Evolutionary conservation across 805 yeast genomes (phyloP).

Genomic region (Yamadazyma kitorensis): DNA sequence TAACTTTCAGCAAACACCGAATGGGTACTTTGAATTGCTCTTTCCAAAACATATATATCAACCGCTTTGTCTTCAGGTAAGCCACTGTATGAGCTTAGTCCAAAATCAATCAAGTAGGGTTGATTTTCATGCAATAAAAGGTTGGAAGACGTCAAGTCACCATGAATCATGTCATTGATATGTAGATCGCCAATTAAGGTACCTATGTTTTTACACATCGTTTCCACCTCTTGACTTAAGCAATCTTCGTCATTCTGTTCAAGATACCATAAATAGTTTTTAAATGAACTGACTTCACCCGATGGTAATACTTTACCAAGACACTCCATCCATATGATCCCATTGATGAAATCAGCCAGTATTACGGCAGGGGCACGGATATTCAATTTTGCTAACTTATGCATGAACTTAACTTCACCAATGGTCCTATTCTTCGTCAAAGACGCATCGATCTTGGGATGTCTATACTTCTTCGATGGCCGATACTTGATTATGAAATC

Average conservation of each 20-base stretch:
- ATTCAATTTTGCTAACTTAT: slow-evolving; percentile 51
- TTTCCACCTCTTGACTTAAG: slow-evolving; percentile 35
- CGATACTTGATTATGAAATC: slow-evolving; percentile 74
- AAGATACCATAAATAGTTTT: slow-evolving; percentile 69
- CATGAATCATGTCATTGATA: slow-evolving; percentile 77
- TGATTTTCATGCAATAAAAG: slow-evolving; percentile 46
- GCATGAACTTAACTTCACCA: slow-evolving; percentile 78
- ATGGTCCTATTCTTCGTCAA: slow-evolving; percentile 79
- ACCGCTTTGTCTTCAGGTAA: slow-evolving; percentile 93
- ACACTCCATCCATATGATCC: slow-evolving; percentile 86
- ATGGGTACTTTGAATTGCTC: slow-evolving; percentile 90
- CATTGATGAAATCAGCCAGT: slow-evolving; percentile 74
- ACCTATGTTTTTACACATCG: slow-evolving; percentile 57
- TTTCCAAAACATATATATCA: slow-evolving; percentile 89
- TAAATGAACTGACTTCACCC: slow-evolving; percentile 59
- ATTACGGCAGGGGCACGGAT: slow-evolving; percentile 70
- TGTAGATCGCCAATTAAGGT: slow-evolving; percentile 68
- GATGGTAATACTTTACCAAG: slow-evolving; percentile 56
- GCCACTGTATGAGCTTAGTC: slow-evolving; percentile 73
- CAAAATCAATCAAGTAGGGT: slow-evolving; percentile 85
- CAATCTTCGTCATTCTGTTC: slow-evolving; percentile 31
- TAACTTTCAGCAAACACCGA: slow-evolving; percentile 66
- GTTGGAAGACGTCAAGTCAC: slow-evolving; percentile 91
- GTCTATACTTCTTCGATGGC: slow-evolving; percentile 89
- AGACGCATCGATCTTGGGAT: slow-evolving; percentile 71